Evolutionary conservation across 306 rosid species (phyloP).

Genomic region (Quercus ilex): DNA sequence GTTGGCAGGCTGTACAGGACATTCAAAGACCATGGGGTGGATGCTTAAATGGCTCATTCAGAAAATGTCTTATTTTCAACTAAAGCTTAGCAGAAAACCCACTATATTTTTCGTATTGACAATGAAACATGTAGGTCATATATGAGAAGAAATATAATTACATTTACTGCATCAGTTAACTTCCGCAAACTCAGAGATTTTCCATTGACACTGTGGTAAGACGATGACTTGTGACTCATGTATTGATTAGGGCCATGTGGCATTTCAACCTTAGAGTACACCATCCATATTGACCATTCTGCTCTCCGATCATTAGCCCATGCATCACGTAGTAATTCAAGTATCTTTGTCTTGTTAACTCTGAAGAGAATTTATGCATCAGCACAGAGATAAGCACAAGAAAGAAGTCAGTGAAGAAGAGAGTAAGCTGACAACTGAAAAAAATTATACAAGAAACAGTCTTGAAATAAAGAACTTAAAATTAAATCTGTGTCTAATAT

Average conservation of each 20-base stretch:
- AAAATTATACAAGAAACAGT: no score
- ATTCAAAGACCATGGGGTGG: not conserved
- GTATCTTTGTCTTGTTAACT: slow-evolving; percentile 62
- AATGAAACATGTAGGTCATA: slow-evolving; percentile 3
- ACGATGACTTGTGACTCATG: slow-evolving; percentile 41
- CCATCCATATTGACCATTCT: slow-evolving; percentile 99
- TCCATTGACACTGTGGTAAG: slow-evolving; percentile 46
- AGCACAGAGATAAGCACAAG: slow-evolving; percentile 17
- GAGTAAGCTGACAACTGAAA: not conserved
- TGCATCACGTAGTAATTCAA: slow-evolving; percentile 55
- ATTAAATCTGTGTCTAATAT: no score
- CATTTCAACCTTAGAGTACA: slow-evolving; percentile 90
- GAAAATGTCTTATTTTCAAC: no score
- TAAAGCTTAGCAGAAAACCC: no score
- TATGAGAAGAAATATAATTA: slow-evolving; percentile 34
- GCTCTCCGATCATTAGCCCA: slow-evolving; percentile 80
- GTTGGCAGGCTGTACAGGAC: slow-evolving; percentile 64
- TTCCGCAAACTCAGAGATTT: slow-evolving; percentile 58
- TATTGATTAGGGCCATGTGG: slow-evolving; percentile 71
- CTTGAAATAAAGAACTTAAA: no score
- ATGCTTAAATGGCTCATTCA: not conserved
- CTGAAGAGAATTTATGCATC: slow-evolving; percentile 36
- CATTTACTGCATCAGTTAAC: slow-evolving; percentile 57
- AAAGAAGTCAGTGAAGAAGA: not conserved
- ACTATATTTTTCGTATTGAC: not conserved